These are phyloP conservation scores for Chaetoscypha palmicola DNA, from an alignment of 2,329 filamentous ascomycete genomes.

Conservation along the genomic window DNA sequence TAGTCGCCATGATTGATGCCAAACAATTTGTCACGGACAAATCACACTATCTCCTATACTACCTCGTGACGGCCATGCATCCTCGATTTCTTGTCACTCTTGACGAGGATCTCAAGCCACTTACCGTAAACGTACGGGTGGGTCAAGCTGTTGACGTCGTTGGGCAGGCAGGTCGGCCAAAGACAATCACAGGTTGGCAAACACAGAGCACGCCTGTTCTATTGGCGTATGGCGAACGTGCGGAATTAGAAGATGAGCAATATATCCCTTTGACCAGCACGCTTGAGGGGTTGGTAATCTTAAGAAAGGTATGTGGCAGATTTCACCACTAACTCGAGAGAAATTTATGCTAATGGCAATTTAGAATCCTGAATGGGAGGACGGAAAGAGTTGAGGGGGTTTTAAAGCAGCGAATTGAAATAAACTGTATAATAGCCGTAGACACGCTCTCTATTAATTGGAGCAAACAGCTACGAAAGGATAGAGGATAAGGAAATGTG, in stretches of 20 bases:
- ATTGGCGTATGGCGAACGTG: conserved; percentile 87
- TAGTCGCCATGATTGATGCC: conserved; percentile 90
- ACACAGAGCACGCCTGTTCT: conserved; percentile 98
- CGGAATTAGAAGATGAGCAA: conserved; percentile 95
- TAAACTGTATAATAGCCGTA: conserved; percentile 32
- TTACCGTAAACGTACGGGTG: conserved; percentile 93
- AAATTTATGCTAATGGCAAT: no score
- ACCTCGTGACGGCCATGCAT: conserved; percentile 92
- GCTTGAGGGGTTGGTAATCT: conserved; percentile 88
- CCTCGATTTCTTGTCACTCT: conserved; percentile 94
- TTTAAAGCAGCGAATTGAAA: conserved; percentile 18
- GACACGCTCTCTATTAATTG: conserved; percentile 17
- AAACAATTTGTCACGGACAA: conserved; percentile 68
- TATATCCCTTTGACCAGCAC: conserved; percentile 89
- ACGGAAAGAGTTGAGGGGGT: conserved; percentile 35
- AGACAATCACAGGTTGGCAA: conserved; percentile 99
- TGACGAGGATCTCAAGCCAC: conserved; percentile 86
- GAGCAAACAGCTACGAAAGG: conserved; percentile 22
- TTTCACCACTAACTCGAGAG: background rate
- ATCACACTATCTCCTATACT: conserved; percentile 92
- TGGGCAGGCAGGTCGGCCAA: conserved; percentile 90
- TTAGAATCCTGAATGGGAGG: conserved; percentile 50
- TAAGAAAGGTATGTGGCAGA: conserved; percentile 87
- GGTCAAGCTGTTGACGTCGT: conserved; percentile 98
- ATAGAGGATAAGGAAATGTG: conserved; percentile 23